Conservation (phyloP, 2,329 filamentous ascomycete genomes). For the Nigrospora osmanthi region DNA sequence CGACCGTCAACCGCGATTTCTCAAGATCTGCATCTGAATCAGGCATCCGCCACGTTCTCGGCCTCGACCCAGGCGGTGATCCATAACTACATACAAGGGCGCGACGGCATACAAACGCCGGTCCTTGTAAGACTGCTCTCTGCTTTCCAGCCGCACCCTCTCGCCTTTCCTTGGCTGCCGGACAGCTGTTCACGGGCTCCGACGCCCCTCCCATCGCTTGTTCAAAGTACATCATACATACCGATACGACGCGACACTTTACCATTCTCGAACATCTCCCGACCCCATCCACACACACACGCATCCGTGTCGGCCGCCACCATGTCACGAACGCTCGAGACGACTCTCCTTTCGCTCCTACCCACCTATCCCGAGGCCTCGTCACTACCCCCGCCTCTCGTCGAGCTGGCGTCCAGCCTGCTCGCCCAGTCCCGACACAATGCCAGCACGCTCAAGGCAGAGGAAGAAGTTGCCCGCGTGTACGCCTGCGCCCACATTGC, state of each 20-base stretch:
- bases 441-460: constrained; percentile 69
- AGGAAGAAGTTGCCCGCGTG: constrained; percentile 79
- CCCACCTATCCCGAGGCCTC: constrained; percentile 62
- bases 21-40: too few species aligned
- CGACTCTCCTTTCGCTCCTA: constrained; percentile 64
- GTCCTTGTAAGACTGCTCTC: too few species aligned
- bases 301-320: background rate
- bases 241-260: background rate
- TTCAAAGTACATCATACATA: too few species aligned
- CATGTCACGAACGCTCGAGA: constrained; percentile 72
- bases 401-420: constrained; percentile 64
- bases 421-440: constrained; percentile 74
- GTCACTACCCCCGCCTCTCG: constrained; percentile 58
- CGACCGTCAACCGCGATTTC: too few species aligned
- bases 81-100: too few species aligned
- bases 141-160: too few species aligned
- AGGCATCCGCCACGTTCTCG: too few species aligned
- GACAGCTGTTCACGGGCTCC: too few species aligned
- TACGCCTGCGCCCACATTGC: constrained; percentile 86
- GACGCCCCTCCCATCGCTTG: too few species aligned
- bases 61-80: too few species aligned
- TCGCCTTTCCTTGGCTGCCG: too few species aligned
- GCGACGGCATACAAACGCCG: too few species aligned
- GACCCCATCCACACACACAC: background rate
- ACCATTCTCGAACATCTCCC: background rate